Base-by-base conservation (phyloP, 176 grass and related monocot species). In the Thalia dealbata region DNA sequence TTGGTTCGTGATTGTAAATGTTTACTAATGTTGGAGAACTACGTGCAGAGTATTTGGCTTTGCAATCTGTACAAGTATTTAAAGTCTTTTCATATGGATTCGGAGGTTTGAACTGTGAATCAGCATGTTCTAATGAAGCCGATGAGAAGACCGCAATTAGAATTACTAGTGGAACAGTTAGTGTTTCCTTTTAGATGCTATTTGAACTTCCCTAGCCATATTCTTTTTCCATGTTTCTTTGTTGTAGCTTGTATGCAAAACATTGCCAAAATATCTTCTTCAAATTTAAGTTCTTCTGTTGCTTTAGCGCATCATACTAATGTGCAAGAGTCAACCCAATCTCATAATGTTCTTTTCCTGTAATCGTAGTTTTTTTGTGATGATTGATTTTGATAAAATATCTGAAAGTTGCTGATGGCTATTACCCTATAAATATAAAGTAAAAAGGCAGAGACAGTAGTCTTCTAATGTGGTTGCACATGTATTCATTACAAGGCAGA, bases 1-100 rank as follows among this genome's bases (percentile, higher is more conserved):
- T 68, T 86, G 28, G 52, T 24, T 26, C 70, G 29, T 72, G 50
- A 54, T 29, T 68, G 35, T 44, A 23, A 8, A 27, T 30, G 26
- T 11, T 32, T 3, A 15, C 7, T 21, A 32, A 42, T 68, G 15
- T 43, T 18, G 35, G 27, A n/a, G 18, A 7, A 44, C 10, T 43
- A 4, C 10, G 14, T 23, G 32, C 27, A 44, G 9, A 58, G 0
- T 58, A n/a, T 22, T 9, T 3, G 22, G 21, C 54, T 58, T n/a
- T 58, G 54, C 7, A n/a, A n/a, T 58, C 54, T 23, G 54, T n/a
- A 7, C 54, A 58, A 58, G 54, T n/a, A 23, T n/a, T 19, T 21
- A 1, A 9, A 38, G 32, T 38, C 32, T 38, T 38, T 38, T n/a
- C 54, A 23, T n/a, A 8, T 58, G 54, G 54, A 19, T 58, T 58